phyloP scores from a whole-genome alignment of 176 grass and related monocot species.

The Leersia perrieri region DNA sequence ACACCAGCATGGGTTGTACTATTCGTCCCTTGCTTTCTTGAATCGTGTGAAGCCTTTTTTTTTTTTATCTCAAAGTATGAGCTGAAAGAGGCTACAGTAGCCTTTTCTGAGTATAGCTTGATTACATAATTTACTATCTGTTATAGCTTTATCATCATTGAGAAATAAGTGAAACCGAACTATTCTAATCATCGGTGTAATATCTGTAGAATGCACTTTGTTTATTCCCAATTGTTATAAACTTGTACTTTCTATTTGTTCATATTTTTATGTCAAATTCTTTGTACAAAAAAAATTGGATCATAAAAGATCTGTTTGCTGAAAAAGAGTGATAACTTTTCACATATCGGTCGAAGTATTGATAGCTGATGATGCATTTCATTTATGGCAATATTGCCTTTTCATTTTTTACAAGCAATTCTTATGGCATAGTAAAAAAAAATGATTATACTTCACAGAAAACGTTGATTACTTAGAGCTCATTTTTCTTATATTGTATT shows the following conservation, averaged over 20 bases:
- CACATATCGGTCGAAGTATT: neutral
- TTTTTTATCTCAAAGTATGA: neutral
- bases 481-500: neutral
- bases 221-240: neutral
- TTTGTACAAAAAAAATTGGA: neutral
- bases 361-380: neutral
- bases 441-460: neutral
- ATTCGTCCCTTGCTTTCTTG: neutral
- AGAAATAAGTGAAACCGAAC: neutral
- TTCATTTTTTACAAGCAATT: neutral
- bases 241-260: neutral
- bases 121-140: neutral
- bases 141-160: neutral
- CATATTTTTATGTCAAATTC: neutral
- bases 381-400: neutral
- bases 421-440: neutral
- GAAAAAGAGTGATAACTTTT: neutral
- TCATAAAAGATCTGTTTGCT: neutral
- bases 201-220: neutral
- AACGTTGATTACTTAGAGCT: neutral
- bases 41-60: neutral
- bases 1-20: neutral
- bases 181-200: conserved; percentile 5
- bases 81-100: neutral
- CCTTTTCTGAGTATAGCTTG: neutral